Evolutionary conservation across 2,329 filamentous ascomycete genomes (phyloP).

Genomic region (Arthrobotrys megalospora): DNA sequence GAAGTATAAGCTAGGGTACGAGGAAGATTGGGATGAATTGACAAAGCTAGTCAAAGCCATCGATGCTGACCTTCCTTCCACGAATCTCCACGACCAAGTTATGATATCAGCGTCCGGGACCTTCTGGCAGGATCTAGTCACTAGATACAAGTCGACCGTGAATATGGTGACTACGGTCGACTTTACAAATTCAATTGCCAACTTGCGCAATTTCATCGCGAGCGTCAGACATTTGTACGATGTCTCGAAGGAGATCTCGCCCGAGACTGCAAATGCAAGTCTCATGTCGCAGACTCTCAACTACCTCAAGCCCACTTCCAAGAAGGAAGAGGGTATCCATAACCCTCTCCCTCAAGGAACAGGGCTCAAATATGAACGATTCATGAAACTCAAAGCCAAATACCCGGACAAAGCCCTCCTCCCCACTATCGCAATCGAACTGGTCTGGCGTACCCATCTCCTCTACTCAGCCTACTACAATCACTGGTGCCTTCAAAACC

Average conservation of each 20-base stretch:
- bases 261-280: neutral
- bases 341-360: conserved; percentile 37
- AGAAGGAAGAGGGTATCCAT: conserved; percentile 13
- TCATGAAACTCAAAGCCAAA: conserved; percentile 53
- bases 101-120: conserved; percentile 16
- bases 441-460: conserved; percentile 54
- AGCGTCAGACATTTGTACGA: conserved; percentile 36
- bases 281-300: conserved; percentile 25
- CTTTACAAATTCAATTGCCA: conserved; percentile 41
- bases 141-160: conserved; percentile 30
- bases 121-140: conserved; percentile 50
- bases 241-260: neutral
- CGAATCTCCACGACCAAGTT: conserved; percentile 32
- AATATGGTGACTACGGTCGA: conserved; percentile 48
- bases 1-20: conserved; percentile 24
- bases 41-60: conserved; percentile 15
- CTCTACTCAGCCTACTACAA: conserved; percentile 52
- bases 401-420: conserved; percentile 37
- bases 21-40: conserved; percentile 48
- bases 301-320: conserved; percentile 10
- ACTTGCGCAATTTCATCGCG: conserved; percentile 44
- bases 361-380: conserved; percentile 44
- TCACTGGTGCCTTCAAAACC: conserved; percentile 47
- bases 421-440: conserved; percentile 47
- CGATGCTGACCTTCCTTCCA: conserved; percentile 44